Evolutionary conservation across 108 stramenopile species (phyloP).

Genomic region (Pseudonitzschia delicatissima): DNA sequence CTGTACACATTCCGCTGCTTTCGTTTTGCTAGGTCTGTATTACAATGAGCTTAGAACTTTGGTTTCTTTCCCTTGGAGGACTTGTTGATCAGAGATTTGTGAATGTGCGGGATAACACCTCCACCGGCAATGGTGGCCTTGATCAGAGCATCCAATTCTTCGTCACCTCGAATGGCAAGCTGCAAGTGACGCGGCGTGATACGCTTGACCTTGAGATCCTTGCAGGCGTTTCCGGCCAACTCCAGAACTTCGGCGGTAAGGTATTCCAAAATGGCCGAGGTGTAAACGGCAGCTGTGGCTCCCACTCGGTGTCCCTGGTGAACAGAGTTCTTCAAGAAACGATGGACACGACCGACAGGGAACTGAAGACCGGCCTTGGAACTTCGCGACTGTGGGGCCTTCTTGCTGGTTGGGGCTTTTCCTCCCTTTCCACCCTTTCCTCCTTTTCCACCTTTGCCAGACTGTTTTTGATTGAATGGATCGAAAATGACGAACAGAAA

Average conservation of each 20-base stretch:
- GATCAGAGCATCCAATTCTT: conserved; percentile 98
- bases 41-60: conserved; percentile 44
- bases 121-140: conserved; percentile 99
- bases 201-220: conserved; percentile 99
- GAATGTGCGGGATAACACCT: conserved; percentile 99
- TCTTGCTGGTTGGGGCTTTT: conserved; percentile 97
- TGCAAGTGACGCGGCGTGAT: conserved; percentile 99
- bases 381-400: conserved; percentile 97
- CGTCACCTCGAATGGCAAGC: conserved; percentile 99
- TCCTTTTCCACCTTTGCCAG: conserved; percentile 96
- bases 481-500: neutral
- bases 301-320: conserved; percentile 95
- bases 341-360: conserved; percentile 99
- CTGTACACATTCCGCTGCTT: neutral
- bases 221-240: conserved; percentile 99
- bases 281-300: conserved; percentile 99
- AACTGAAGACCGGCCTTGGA: conserved; percentile 98
- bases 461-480: conserved; percentile 41
- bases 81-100: conserved; percentile 99
- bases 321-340: conserved; percentile 97
- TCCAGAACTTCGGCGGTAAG: conserved; percentile 99
- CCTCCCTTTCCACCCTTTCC: conserved; percentile 99
- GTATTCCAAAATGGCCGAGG: conserved; percentile 99
- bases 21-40: too few relatives aligned
- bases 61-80: conserved; percentile 79